Evolutionary conservation across 306 rosid species (phyloP).

Genomic region (Oemleria cerasiformis): DNA sequence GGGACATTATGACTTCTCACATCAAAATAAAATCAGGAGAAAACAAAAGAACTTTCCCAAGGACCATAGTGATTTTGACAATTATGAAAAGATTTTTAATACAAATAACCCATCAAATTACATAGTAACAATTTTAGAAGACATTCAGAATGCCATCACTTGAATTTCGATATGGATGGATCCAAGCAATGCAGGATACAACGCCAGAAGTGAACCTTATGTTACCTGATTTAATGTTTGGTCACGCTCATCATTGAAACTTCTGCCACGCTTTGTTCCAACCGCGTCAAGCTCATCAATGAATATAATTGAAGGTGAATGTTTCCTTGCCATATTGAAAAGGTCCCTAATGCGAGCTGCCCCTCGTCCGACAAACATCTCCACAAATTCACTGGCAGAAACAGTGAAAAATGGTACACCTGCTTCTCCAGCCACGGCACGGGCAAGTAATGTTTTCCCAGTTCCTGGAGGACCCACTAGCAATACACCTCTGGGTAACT

Average conservation of each 20-base stretch:
- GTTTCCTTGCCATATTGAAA: slow-evolving; percentile 75
- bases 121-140: background rate
- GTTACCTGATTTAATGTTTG: slow-evolving; percentile 88
- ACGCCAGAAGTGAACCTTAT: slow-evolving; percentile 12
- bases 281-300: slow-evolving; percentile 97
- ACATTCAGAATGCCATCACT: background rate
- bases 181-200: background rate
- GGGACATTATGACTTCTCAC: background rate
- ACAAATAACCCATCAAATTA: background rate
- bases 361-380: slow-evolving; percentile 94
- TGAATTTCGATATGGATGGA: background rate
- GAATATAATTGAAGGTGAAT: slow-evolving; percentile 81
- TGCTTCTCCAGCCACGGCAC: slow-evolving; percentile 99
- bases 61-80: background rate
- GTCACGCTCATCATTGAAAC: slow-evolving; percentile 94
- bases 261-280: slow-evolving; percentile 96
- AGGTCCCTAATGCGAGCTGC: slow-evolving; percentile 95
- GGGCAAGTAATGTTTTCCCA: slow-evolving; percentile 90
- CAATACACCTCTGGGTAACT: slow-evolving; percentile 85
- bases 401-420: slow-evolving; percentile 92
- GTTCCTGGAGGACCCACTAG: slow-evolving; percentile 98
- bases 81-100: background rate
- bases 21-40: background rate
- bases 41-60: background rate
- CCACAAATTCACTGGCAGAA: slow-evolving; percentile 98